Conservation (phyloP, 2,329 filamentous ascomycete species). For the Fusarium brevicatenulatum region DNA sequence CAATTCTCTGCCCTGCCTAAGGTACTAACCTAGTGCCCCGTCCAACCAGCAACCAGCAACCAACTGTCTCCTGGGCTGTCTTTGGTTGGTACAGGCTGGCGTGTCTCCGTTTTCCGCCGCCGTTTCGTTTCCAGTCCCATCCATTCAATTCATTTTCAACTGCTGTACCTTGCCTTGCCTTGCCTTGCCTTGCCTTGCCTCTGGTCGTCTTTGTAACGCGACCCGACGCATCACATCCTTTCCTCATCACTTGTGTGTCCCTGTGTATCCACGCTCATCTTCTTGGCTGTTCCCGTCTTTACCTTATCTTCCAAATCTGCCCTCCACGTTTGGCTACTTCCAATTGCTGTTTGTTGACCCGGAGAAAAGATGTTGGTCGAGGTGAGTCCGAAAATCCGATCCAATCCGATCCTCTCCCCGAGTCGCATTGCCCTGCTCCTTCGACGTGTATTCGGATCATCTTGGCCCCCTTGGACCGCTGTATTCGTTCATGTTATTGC, state of each 20-base stretch:
- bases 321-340: slow-evolving; percentile 3
- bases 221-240: slow-evolving; percentile 15
- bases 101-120: slow-evolving; percentile 32
- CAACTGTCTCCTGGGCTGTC: slow-evolving; percentile 15
- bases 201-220: slow-evolving; percentile 26
- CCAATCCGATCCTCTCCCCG: background rate
- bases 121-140: slow-evolving; percentile 18
- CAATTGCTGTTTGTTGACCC: slow-evolving; percentile 19
- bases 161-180: background rate
- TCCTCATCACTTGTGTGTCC: slow-evolving; percentile 21
- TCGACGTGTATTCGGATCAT: slow-evolving; percentile 12
- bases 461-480: slow-evolving; percentile 7
- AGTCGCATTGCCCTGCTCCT: slow-evolving; percentile 12
- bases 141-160: slow-evolving; percentile 22
- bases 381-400: slow-evolving; percentile 45
- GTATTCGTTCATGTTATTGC: slow-evolving; percentile 10
- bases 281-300: slow-evolving; percentile 22
- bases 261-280: slow-evolving; percentile 13
- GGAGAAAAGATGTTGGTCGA: slow-evolving; percentile 50
- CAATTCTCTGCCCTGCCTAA: background rate
- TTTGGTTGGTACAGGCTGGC: slow-evolving; percentile 4
- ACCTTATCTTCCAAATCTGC: slow-evolving; percentile 11
- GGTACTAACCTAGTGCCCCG: background rate
- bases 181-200: no score
- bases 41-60: slow-evolving; percentile 16